Conservation (phyloP, 2,329 filamentous ascomycete genomes). For the Clathrospora elynae region DNA sequence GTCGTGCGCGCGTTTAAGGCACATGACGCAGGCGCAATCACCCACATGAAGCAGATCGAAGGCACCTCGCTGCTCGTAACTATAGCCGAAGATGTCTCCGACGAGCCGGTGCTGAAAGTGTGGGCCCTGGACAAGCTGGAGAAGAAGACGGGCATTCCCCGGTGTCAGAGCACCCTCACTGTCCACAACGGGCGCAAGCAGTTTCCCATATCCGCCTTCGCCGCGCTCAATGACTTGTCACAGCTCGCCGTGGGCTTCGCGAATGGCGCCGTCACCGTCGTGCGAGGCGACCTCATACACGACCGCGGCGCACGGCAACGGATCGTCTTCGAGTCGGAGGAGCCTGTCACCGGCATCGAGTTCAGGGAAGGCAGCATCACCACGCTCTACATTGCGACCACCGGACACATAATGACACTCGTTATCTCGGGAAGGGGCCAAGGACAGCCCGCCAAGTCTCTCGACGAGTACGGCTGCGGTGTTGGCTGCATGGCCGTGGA, state of each 20-base stretch:
- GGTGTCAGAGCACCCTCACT: conserved; percentile 81
- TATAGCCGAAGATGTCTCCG: conserved; percentile 82
- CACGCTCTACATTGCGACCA: conserved; percentile 90
- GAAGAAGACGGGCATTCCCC: conserved; percentile 89
- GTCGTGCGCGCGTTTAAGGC: conserved; percentile 84
- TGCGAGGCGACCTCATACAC: conserved; percentile 92
- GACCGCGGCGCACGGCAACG: conserved; percentile 93
- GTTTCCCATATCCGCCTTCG: conserved; percentile 93
- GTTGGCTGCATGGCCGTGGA: conserved; percentile 96
- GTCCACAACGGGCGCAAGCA: conserved; percentile 90
- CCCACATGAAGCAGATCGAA: conserved; percentile 89
- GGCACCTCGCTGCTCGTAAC: conserved; percentile 87
- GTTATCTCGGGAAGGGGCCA: conserved; percentile 87
- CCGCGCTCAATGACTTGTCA: conserved; percentile 82
- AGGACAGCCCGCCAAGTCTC: conserved; percentile 81
- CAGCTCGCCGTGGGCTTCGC: conserved; percentile 95
- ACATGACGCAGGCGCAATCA: conserved; percentile 79
- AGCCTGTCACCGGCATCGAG: conserved; percentile 91
- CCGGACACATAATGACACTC: conserved; percentile 82
- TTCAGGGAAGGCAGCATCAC: conserved; percentile 69
- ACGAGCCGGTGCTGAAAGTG: conserved; percentile 90
- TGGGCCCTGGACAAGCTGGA: conserved; percentile 94
- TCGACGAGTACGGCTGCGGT: conserved; percentile 88
- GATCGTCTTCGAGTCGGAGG: conserved; percentile 94
- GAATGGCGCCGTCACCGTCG: conserved; percentile 91